Evolutionary conservation across 192 early-diverging fungal genomes (phyloP), one percentile per base, ranked within the genome.

Genomic region (Entomortierella lignicola): DNA sequence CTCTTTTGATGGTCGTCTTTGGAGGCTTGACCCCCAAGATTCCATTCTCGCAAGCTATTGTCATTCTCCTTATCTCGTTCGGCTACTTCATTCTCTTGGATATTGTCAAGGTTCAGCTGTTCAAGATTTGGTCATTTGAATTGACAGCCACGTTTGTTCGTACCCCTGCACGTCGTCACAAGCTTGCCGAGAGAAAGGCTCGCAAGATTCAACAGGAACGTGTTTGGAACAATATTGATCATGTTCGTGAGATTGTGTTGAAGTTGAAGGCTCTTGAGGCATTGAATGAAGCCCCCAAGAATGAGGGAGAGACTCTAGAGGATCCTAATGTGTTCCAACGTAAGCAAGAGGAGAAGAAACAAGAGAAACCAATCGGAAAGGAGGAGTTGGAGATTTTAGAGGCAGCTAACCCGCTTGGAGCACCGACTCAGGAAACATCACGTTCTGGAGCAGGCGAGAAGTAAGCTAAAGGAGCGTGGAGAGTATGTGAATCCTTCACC

Each of bases 71-170:
- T 52, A 67, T 96, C 48, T 96, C 95, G 42, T 83, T 94, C 42
- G 88, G 85, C 5, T 92, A 89, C 80, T 94, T 95, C 77, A 86
- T 96, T 69, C 25, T 96, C 32, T 84, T 97, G 20, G 96, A 98
- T 79, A 77, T 92, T 6, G 90, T 98, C 86, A 98, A 98, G 85
- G 95, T 97, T 10, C 70, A 85, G 54, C 67, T 95, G 26, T 92
- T 97, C 88, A 89, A 88, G 52, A 72, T 84, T 42, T 98, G 96
- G 96, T 93, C 88, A 51, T 98, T 96, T 80, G 94, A 96, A 71
- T 77, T 97, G 32, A 96, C 95, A 3, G 95, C 94, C 37, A 91
- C 79, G 39, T 65, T 98, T 60, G 91, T 90, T 84, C 95, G 95
- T 4, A 89, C 92, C 0, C 75, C 71, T n/a, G 63, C 80, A 5